Evolutionary conservation across 495 filamentous ascomycete species (phyloP).

Genomic region (Darksidea phi): DNA sequence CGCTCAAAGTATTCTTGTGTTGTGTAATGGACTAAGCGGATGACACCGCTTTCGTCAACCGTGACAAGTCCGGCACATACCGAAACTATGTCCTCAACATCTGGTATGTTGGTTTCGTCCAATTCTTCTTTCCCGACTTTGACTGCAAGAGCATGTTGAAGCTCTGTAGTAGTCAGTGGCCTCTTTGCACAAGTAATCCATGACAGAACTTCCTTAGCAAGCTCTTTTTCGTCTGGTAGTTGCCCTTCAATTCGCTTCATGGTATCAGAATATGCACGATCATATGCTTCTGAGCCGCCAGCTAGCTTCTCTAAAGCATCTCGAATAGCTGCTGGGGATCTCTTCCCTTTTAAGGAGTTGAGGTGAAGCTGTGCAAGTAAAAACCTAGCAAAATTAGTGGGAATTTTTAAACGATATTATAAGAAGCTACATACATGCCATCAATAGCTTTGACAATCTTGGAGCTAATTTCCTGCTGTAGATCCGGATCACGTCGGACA

Average conservation of each 20-base stretch:
- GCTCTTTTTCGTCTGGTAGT: slow-evolving; percentile 20
- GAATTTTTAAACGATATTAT: background rate
- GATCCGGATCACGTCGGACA: slow-evolving; percentile 1
- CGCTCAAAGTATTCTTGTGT: slow-evolving; percentile 12
- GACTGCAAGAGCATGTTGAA: slow-evolving; percentile 52
- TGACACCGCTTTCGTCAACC: slow-evolving; percentile 48
- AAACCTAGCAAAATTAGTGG: slow-evolving; percentile 44
- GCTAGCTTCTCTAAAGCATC: background rate
- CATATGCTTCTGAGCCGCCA: background rate
- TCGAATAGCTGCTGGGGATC: background rate
- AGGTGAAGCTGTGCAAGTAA: slow-evolving; percentile 52
- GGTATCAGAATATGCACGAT: slow-evolving; percentile 45
- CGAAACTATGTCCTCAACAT: slow-evolving; percentile 46
- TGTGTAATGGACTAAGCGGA: slow-evolving; percentile 53
- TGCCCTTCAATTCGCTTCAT: slow-evolving; percentile 49
- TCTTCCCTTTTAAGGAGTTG: slow-evolving; percentile 33
- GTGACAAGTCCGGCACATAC: slow-evolving; percentile 55
- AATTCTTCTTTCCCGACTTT: slow-evolving; percentile 37
- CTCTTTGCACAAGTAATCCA: slow-evolving; percentile 50
- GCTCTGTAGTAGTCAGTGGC: slow-evolving; percentile 46
- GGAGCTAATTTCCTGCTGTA: background rate
- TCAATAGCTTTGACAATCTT: slow-evolving; percentile 16
- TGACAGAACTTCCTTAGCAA: slow-evolving; percentile 44
- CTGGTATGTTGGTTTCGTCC: slow-evolving; percentile 45
- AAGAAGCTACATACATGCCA: slow-evolving; percentile 17